These are phyloP conservation scores for Moricandia moricandioides DNA, from an alignment of 345 rosid genomes.

Conservation along the genomic window DNA sequence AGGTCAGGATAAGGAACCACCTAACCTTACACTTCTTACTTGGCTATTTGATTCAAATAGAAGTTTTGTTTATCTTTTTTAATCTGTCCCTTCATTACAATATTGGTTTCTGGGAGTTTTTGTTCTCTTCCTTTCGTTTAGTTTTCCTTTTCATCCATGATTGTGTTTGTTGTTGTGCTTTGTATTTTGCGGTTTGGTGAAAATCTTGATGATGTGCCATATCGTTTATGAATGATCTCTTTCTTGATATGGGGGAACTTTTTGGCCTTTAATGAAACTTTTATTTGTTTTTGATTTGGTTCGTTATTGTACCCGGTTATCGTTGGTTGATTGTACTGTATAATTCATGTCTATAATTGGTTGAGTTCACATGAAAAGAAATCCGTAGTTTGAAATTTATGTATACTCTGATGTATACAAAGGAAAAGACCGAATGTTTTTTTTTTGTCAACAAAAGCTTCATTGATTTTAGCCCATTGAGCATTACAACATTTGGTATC, in stretches of 20 bases:
- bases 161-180: background rate
- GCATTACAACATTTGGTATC: too few species aligned
- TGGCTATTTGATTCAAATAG: background rate
- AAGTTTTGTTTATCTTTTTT: background rate
- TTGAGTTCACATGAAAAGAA: background rate
- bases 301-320: background rate
- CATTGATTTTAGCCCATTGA: too few species aligned
- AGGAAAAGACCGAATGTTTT: too few species aligned
- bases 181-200: background rate
- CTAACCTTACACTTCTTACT: constrained; percentile 4
- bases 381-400: too few species aligned
- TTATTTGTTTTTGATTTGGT: background rate
- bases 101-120: background rate
- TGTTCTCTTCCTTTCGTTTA: background rate
- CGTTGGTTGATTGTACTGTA: background rate
- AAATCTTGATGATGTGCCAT: background rate
- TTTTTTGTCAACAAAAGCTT: too few species aligned
- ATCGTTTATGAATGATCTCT: background rate
- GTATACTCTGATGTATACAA: too few species aligned
- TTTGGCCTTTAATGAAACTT: background rate
- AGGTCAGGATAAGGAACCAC: constrained; percentile 49
- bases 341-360: background rate
- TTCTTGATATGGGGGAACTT: background rate
- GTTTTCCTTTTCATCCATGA: background rate
- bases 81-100: background rate